Percentiles rank a stretch among this genome's conserved stretches.
These are phyloP conservation scores for Rhizophagus clarus DNA, from an alignment of 192 early-diverging fungal species.

Conservation along the genomic window DNA sequence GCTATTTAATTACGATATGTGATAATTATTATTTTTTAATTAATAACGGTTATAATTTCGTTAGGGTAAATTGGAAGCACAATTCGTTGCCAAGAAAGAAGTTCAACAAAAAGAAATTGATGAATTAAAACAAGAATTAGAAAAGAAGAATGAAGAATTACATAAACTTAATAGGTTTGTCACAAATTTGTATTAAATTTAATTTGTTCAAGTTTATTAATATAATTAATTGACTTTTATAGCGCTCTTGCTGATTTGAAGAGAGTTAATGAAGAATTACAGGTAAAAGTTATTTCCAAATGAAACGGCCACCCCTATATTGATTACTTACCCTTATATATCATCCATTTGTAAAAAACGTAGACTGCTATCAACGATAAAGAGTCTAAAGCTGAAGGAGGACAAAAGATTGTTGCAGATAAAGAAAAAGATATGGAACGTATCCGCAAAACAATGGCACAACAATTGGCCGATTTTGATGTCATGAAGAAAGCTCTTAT, in stretches of 20 bases:
- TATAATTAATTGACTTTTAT: neutral
- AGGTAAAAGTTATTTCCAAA: slow-evolving; percentile 47
- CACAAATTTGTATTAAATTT: neutral
- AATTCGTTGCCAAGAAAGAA: slow-evolving; percentile 80
- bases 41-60: neutral
- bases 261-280: slow-evolving; percentile 60
- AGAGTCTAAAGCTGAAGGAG: slow-evolving; percentile 7
- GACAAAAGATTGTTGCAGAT: slow-evolving; percentile 53
- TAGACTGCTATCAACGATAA: slow-evolving; percentile 14
- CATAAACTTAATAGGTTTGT: slow-evolving; percentile 50
- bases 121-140: slow-evolving; percentile 67
- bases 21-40: neutral
- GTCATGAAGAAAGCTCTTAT: slow-evolving; percentile 98
- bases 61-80: slow-evolving; percentile 76
- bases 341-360: neutral
- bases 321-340: slow-evolving; percentile 18
- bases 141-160: slow-evolving; percentile 69
- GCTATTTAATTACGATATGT: neutral
- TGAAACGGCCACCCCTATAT: neutral
- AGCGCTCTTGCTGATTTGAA: slow-evolving; percentile 63
- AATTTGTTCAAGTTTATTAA: neutral
- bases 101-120: slow-evolving; percentile 74
- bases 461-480: slow-evolving; percentile 92
- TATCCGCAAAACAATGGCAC: slow-evolving; percentile 76
- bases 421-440: slow-evolving; percentile 78